phyloP scores from a whole-genome alignment of 1,284 basidiomycete genomes.

The Cerioporus squamosus region DNA sequence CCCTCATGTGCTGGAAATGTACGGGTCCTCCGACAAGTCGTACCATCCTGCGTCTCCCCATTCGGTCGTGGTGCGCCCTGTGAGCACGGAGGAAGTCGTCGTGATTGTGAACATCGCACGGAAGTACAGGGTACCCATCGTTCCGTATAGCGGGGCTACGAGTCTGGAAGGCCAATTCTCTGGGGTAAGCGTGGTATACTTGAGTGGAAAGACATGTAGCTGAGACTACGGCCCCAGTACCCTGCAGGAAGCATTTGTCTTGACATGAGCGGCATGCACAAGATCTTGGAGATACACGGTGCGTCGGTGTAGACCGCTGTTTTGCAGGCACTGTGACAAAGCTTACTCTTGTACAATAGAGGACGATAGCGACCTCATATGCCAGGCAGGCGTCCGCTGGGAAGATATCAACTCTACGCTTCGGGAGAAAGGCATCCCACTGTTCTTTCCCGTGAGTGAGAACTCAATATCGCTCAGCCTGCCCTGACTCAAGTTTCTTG shows the following conservation, averaged over 20 bases:
- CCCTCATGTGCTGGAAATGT: constrained; percentile 49
- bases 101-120: constrained; percentile 60
- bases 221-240: constrained; percentile 20
- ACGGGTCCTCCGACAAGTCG: constrained; percentile 71
- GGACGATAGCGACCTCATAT: constrained; percentile 80
- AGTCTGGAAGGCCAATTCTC: constrained; percentile 63
- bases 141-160: constrained; percentile 68
- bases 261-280: constrained; percentile 86
- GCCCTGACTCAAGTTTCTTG: neutral
- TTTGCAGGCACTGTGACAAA: neutral
- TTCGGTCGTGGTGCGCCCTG: constrained; percentile 55
- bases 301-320: constrained; percentile 18
- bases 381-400: constrained; percentile 87
- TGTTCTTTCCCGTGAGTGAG: constrained; percentile 84
- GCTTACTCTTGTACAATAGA: constrained; percentile 43
- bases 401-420: constrained; percentile 84
- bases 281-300: constrained; percentile 81
- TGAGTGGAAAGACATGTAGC: neutral
- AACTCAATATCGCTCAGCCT: neutral
- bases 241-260: constrained; percentile 45
- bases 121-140: constrained; percentile 58
- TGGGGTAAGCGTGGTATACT: constrained; percentile 44
- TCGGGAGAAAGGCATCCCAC: constrained; percentile 65
- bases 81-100: constrained; percentile 62
- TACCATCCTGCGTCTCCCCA: constrained; percentile 71